phyloP scores from a whole-genome alignment of 495 filamentous ascomycete species.

The Trichoderma asperelloides region DNA sequence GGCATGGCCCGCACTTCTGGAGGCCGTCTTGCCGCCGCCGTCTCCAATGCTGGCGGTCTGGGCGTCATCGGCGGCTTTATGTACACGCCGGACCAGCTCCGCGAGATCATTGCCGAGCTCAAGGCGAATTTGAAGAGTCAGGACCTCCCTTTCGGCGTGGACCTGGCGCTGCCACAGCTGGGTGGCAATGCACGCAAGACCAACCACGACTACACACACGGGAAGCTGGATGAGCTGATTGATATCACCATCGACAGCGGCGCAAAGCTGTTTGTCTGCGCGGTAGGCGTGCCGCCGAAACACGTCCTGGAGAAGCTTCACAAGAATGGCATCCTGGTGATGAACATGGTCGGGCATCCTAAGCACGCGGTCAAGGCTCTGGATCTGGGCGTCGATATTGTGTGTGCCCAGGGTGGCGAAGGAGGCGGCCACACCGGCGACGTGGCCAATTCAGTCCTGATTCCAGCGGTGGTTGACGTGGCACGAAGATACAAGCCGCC shows the following conservation, averaged over 20 bases:
- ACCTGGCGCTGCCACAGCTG: slow-evolving; percentile 78
- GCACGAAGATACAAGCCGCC: slow-evolving; percentile 50
- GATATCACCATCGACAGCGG: slow-evolving; percentile 69
- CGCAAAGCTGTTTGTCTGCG: slow-evolving; percentile 71
- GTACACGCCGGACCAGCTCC: slow-evolving; percentile 73
- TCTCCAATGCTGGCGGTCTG: slow-evolving; percentile 79
- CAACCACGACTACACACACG: slow-evolving; percentile 87
- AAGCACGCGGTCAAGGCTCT: slow-evolving; percentile 80
- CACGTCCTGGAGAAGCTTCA: slow-evolving; percentile 63
- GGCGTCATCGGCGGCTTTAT: slow-evolving; percentile 78
- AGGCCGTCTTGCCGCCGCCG: slow-evolving; percentile 71
- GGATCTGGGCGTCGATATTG: slow-evolving; percentile 70
- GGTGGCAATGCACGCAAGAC: slow-evolving; percentile 71
- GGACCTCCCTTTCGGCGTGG: slow-evolving; percentile 72
- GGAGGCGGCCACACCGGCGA: slow-evolving; percentile 77
- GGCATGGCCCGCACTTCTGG: slow-evolving; percentile 81
- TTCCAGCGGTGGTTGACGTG: slow-evolving; percentile 68
- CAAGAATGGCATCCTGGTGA: slow-evolving; percentile 64
- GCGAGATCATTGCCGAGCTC: slow-evolving; percentile 71
- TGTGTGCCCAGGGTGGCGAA: slow-evolving; percentile 79
- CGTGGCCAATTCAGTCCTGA: slow-evolving; percentile 60
- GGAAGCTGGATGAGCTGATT: slow-evolving; percentile 72
- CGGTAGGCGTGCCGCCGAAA: slow-evolving; percentile 72
- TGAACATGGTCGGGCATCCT: slow-evolving; percentile 96
- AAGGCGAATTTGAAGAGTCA: slow-evolving; percentile 57